A percentile compares a stretch with the other conserved stretches of the same genome.
phyloP scores from a whole-genome alignment of 2,329 filamentous ascomycete genomes.

The Alternaria ethzedia region DNA sequence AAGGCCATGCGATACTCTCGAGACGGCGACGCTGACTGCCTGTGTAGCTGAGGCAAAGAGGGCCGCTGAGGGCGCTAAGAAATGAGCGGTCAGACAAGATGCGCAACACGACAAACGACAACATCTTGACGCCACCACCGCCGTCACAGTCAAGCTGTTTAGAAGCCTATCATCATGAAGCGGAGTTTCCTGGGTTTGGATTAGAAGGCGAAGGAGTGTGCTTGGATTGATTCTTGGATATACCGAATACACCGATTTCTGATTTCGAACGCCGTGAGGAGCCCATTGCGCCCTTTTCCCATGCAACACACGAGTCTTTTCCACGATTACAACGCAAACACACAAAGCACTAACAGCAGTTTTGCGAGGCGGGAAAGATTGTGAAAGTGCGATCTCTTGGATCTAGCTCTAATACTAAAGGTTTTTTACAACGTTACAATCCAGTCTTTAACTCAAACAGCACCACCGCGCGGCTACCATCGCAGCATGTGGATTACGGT shows the following conservation, averaged over 20 bases:
- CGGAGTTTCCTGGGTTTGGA: not conserved
- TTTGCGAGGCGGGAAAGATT: not conserved
- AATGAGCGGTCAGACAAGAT: conserved; percentile 13
- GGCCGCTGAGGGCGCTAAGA: conserved; percentile 26
- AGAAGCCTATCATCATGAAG: not conserved
- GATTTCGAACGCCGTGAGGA: conserved; percentile 21
- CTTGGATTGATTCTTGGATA: conserved; percentile 5
- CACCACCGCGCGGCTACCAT: conserved; percentile 18
- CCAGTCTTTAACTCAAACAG: conserved; percentile 1
- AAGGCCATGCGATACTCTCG: not conserved
- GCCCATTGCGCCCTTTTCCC: conserved; percentile 7
- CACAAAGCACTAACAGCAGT: not conserved
- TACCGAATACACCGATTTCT: conserved; percentile 23
- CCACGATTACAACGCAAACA: too few species aligned
- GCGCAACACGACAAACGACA: conserved; percentile 3
- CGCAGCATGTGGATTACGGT: conserved; percentile 40
- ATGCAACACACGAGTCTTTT: not conserved
- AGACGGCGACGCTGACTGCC: not conserved
- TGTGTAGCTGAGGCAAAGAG: conserved; percentile 48
- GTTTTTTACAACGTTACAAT: conserved; percentile 24
- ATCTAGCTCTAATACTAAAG: conserved; percentile 36
- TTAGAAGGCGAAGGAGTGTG: not conserved
- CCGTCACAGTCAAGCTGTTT: not conserved
- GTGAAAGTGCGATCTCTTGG: conserved; percentile 28
- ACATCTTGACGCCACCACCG: not conserved